phyloP scores from a whole-genome alignment of 352 stramenopile species.

The Phytophthora colocasiae region DNA sequence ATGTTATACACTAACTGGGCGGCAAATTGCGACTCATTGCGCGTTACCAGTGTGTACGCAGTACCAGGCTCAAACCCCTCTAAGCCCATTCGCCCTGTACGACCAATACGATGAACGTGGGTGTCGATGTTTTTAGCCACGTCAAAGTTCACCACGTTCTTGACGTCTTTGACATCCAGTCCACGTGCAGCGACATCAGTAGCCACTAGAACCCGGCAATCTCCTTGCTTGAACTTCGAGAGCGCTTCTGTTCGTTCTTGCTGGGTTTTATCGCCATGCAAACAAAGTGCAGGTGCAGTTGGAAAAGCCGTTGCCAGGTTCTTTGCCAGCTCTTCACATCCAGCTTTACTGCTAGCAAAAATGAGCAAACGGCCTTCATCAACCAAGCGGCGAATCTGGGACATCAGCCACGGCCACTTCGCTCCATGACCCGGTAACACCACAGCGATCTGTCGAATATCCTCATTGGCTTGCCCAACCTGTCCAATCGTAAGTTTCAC shows the following conservation, averaged over 20 bases:
- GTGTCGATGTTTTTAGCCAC: slow-evolving; percentile 93
- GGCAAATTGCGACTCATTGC: slow-evolving; percentile 77
- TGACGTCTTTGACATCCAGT: slow-evolving; percentile 91
- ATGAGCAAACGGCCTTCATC: slow-evolving; percentile 83
- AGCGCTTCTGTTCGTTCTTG: slow-evolving; percentile 76
- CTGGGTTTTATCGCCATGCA: slow-evolving; percentile 88
- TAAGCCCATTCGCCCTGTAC: slow-evolving; percentile 85
- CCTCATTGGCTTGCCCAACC: slow-evolving; percentile 89
- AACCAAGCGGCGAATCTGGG: slow-evolving; percentile 61
- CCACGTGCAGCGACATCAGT: slow-evolving; percentile 90
- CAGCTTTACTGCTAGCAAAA: slow-evolving; percentile 87
- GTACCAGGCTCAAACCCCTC: slow-evolving; percentile 85
- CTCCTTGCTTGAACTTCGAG: slow-evolving; percentile 66
- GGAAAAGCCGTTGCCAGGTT: slow-evolving; percentile 54
- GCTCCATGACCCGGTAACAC: slow-evolving; percentile 75
- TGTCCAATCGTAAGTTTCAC: slow-evolving; percentile 86
- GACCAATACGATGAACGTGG: slow-evolving; percentile 90
- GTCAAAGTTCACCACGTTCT: slow-evolving; percentile 92
- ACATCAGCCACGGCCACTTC: slow-evolving; percentile 91
- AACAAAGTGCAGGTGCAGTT: slow-evolving; percentile 37
- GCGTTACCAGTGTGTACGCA: slow-evolving; percentile 85
- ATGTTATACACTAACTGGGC: slow-evolving; percentile 87
- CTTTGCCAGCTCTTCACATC: slow-evolving; percentile 84
- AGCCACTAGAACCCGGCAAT: slow-evolving; percentile 77
- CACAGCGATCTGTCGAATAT: slow-evolving; percentile 85